These are phyloP conservation scores for Suillus occidentalis DNA, from an alignment of 768 basidiomycete genomes.

Conservation along the genomic window DNA sequence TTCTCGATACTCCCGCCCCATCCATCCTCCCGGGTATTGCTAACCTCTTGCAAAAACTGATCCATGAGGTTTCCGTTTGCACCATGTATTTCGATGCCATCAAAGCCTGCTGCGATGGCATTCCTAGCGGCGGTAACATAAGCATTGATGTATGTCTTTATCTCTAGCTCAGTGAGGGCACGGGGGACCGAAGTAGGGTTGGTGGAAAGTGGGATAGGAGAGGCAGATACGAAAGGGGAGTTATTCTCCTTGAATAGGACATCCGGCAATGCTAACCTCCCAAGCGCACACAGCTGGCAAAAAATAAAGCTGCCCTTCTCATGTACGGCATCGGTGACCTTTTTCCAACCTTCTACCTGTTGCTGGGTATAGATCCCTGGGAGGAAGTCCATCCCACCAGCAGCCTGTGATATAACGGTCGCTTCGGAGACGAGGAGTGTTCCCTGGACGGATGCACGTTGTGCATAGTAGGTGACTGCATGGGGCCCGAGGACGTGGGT, in stretches of 20 bases:
- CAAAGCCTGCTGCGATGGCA: constrained; percentile 60
- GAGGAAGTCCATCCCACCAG: constrained; percentile 33
- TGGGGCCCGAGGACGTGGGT: constrained; percentile 31
- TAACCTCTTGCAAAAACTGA: constrained; percentile 39
- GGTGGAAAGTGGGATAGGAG: constrained; percentile 18
- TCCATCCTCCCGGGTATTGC: constrained; percentile 45
- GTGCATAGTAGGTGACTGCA: constrained; percentile 38
- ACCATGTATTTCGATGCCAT: constrained; percentile 47
- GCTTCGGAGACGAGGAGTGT: constrained; percentile 48
- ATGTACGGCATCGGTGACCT: constrained; percentile 45
- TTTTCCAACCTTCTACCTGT: constrained; percentile 56
- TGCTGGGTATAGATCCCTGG: constrained; percentile 52
- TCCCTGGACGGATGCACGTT: constrained; percentile 37
- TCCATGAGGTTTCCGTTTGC: constrained; percentile 37
- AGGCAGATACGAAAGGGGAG: constrained; percentile 26
- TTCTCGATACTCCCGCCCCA: constrained; percentile 55
- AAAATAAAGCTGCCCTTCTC: constrained; percentile 42
- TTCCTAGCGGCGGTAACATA: constrained; percentile 52
- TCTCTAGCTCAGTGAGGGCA: constrained; percentile 41
- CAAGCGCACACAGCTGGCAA: constrained; percentile 51
- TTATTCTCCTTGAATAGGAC: constrained; percentile 19
- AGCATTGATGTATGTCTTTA: constrained; percentile 41
- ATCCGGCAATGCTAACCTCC: constrained; percentile 31
- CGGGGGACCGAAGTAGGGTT: constrained; percentile 29
- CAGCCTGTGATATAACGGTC: constrained; percentile 35